Evolutionary conservation across 2,329 filamentous ascomycete species (phyloP).

Genomic region (Exophiala bonariae): DNA sequence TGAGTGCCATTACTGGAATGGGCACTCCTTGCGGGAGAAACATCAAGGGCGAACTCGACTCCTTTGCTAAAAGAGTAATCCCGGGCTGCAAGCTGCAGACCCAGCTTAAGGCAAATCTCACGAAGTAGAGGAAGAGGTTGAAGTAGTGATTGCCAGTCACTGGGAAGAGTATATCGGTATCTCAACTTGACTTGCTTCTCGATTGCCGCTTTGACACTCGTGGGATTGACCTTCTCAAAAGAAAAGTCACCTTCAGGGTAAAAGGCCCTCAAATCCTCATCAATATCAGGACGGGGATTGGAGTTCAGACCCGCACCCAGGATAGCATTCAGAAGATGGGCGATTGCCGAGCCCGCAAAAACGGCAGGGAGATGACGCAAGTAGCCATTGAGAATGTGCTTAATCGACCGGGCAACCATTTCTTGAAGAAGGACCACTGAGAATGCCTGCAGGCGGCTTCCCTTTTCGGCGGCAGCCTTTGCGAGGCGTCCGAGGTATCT

Average conservation of each 20-base stretch:
- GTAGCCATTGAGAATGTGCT: constrained; percentile 81
- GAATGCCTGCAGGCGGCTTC: constrained; percentile 73
- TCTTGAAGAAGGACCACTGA: constrained; percentile 79
- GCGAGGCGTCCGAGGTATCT: constrained; percentile 90
- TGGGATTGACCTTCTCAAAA: constrained; percentile 77
- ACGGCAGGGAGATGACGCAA: constrained; percentile 76
- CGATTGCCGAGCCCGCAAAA: constrained; percentile 74
- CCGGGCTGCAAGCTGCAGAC: constrained; percentile 81
- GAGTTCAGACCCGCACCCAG: constrained; percentile 74
- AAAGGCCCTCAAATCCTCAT: constrained; percentile 69
- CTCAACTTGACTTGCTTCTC: constrained; percentile 69
- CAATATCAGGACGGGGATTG: constrained; percentile 76
- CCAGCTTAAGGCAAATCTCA: constrained; percentile 84
- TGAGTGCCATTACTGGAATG: constrained; percentile 29
- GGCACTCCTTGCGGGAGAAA: constrained; percentile 38
- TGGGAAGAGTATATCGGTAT: constrained; percentile 72
- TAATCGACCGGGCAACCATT: constrained; percentile 94
- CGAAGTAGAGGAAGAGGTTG: constrained; percentile 82
- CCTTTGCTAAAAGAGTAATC: constrained; percentile 67
- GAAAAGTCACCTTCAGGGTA: constrained; percentile 80
- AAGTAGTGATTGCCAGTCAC: constrained; percentile 66
- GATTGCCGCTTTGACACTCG: constrained; percentile 68
- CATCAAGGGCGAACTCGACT: constrained; percentile 32
- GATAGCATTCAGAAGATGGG: constrained; percentile 92
- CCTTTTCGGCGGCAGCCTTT: constrained; percentile 64